Base-by-base conservation (phyloP, 2,329 filamentous ascomycete genomes). In the Thyridium curvatum region DNA sequence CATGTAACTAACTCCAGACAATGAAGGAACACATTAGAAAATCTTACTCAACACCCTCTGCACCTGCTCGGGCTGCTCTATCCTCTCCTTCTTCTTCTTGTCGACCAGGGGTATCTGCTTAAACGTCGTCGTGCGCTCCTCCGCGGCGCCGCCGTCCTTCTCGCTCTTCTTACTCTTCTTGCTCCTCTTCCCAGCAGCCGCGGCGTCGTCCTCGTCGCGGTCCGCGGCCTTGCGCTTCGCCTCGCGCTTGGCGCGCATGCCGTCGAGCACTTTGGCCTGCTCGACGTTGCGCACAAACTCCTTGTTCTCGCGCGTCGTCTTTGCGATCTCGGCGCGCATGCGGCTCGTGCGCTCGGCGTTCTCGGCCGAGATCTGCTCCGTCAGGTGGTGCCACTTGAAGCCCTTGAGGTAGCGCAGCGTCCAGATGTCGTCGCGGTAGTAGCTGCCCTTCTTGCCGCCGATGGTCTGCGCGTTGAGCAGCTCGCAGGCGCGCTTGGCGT, bases 391-490 rank as follows among this genome's bases (percentile, higher is more conserved):
- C 87, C 87, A 94, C 61, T 91, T 93, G 66, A 93, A 91, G 2
- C 85, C 86, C 46, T 78, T 83, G 45, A 94, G 65, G 54, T 94
- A 94, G 44, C 85, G 74, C 46, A 93, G 66, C 51, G 84, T 90
- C 87, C 87, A 94, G 33, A 94, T 74, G 58, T 94, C 87, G 57
- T 94, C 87, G 51, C 85, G 79, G 65, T 91, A 94, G 57, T 85
- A 88, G 35, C 75, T 77, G 12, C 86, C 76, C 65, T 94, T 94
- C 65, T 90, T 90, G 18, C 87, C 87, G 37, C 86, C 86, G 42
- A 93, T 85, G 12, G 75, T 86, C 46, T 76, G 77, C 32, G 84
- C 83, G 55, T 94, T 94, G 36, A 94, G 68, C 18, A 84, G 71
- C 48, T 87, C 83, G 36, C 81, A 85, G 0, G 78, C 82, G n/a